Evolutionary conservation across 345 rosid genomes (phyloP).

Genomic region (Tarenaya hassleriana): DNA sequence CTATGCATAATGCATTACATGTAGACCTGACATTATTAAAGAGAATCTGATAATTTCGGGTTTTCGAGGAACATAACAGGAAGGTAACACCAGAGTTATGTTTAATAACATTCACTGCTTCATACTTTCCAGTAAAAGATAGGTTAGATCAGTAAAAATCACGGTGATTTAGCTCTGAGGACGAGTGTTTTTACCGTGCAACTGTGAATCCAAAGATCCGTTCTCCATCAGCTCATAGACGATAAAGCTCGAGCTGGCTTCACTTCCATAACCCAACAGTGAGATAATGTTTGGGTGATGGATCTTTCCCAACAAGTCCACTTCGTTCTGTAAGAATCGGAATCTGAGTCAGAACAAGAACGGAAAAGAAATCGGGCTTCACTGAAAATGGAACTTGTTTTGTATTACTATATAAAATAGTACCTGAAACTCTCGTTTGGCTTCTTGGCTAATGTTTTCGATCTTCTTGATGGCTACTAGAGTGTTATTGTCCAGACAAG

Average conservation of each 20-base stretch:
- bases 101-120: too few relatives aligned
- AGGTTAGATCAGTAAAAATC: too few relatives aligned
- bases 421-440: constrained; percentile 79
- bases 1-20: too few relatives aligned
- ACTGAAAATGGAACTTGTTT: background rate
- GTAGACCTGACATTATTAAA: too few relatives aligned
- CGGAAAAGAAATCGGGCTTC: background rate
- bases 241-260: constrained; percentile 49
- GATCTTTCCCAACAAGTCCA: constrained; percentile 60
- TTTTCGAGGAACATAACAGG: too few relatives aligned
- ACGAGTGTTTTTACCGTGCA: constrained; percentile 71
- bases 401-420: too few relatives aligned
- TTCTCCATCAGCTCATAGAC: constrained; percentile 89
- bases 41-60: too few relatives aligned
- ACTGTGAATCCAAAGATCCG: constrained; percentile 73
- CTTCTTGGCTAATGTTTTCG: constrained; percentile 59
- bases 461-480: constrained; percentile 74
- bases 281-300: constrained; percentile 70
- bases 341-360: constrained; percentile 10
- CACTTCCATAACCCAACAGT: constrained; percentile 61
- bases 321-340: constrained; percentile 66
- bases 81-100: too few relatives aligned
- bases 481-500: constrained; percentile 45
- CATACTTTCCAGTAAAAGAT: too few relatives aligned
- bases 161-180: too few relatives aligned